Evolutionary conservation across 108 stramenopile genomes (phyloP).

Genomic region (Conticribra weissflogii): DNA sequence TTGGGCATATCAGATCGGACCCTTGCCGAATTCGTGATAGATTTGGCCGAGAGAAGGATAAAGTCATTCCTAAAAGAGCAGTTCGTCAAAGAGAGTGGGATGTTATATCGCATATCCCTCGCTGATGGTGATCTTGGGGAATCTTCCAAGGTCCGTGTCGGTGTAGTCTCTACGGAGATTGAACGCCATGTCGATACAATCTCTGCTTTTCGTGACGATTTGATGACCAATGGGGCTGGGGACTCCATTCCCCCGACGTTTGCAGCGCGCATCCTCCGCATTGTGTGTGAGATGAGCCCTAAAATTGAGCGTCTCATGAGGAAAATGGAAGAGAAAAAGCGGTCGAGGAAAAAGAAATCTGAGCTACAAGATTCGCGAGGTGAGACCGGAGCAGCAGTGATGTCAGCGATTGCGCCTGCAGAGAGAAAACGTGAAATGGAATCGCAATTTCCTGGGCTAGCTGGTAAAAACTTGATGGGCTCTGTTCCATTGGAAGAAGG

Average conservation of each 20-base stretch:
- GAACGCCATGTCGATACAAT: conserved; percentile 36
- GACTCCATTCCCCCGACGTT: conserved; percentile 64
- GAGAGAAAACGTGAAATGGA: conserved; percentile 51
- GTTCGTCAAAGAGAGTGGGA: conserved; percentile 17
- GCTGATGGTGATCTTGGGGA: conserved; percentile 13
- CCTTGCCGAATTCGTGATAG: conserved; percentile 94
- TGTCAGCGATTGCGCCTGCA: conserved; percentile 43
- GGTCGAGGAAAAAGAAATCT: conserved; percentile 18
- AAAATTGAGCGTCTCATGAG: conserved; percentile 59
- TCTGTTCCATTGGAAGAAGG: conserved; percentile 79
- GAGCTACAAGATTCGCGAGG: conserved; percentile 10
- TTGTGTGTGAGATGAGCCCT: conserved; percentile 68
- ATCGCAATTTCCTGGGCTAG: conserved; percentile 84
- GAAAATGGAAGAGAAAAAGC: conserved; percentile 51
- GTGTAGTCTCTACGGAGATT: conserved; percentile 23
- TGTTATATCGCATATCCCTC: conserved; percentile 6
- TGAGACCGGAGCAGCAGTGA: conserved; percentile 21
- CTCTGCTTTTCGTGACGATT: conserved; percentile 44
- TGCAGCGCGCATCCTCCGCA: conserved; percentile 61
- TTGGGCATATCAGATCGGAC: conserved; percentile 93
- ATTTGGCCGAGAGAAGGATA: conserved; percentile 77
- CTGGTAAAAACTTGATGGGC: conserved; percentile 70
- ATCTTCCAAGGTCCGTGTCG: conserved; percentile 13
- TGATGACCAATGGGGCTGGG: conserved; percentile 73
- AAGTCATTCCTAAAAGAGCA: conserved; percentile 45